These are phyloP conservation scores for Mortierella claussenii DNA, from an alignment of 192 early-diverging fungal species.

Conservation along the genomic window DNA sequence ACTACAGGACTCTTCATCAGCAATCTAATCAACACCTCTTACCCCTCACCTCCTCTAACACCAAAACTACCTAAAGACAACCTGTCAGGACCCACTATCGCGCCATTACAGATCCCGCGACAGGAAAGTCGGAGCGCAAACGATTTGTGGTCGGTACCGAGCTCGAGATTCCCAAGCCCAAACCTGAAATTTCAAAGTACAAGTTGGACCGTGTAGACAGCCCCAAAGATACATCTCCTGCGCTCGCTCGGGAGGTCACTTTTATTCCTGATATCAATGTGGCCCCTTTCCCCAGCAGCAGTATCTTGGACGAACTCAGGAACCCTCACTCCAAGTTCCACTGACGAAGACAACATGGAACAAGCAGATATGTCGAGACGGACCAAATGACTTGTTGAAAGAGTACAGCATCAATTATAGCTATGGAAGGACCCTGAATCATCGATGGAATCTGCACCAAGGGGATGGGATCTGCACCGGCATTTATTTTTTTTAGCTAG, in stretches of 20 bases:
- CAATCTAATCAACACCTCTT: background rate
- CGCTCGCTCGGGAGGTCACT: conserved; percentile 41
- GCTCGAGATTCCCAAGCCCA: conserved; percentile 50
- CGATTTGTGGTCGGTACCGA: conserved; percentile 47
- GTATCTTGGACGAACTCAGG: conserved; percentile 48
- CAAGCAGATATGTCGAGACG: too few species aligned
- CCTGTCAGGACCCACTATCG: conserved; percentile 48
- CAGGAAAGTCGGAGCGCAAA: conserved; percentile 45
- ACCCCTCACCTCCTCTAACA: background rate
- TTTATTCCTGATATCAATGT: conserved; percentile 48
- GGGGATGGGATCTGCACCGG: too few species aligned
- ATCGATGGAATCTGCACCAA: too few species aligned
- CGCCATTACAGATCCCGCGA: conserved; percentile 10
- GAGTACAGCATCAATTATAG: too few species aligned
- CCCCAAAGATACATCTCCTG: conserved; percentile 44
- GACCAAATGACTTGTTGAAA: too few species aligned
- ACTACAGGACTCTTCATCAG: background rate
- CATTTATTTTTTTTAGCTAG: too few species aligned
- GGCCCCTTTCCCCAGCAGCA: conserved; percentile 50
- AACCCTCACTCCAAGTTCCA: conserved; percentile 51
- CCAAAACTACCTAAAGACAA: conserved; percentile 29
- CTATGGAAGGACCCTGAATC: too few species aligned
- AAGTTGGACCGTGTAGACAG: conserved; percentile 49
- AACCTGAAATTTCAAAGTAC: conserved; percentile 44
- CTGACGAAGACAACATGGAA: too few species aligned